These are phyloP conservation scores for Cercospora sojina DNA, from an alignment of 2,329 filamentous ascomycete genomes.

Conservation along the genomic window DNA sequence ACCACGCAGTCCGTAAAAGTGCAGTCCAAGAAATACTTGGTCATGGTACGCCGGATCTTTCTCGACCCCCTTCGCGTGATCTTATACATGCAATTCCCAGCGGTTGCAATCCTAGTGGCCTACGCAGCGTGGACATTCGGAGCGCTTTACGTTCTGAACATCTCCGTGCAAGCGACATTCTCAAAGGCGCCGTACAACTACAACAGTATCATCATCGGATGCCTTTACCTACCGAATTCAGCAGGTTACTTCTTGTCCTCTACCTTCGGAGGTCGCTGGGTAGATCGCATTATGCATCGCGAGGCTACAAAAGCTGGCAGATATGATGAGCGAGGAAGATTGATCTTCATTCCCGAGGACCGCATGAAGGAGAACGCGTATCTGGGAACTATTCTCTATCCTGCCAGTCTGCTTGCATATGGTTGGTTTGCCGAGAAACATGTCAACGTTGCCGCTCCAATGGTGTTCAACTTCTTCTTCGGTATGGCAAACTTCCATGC, in stretches of 20 bases:
- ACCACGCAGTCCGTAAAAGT: conserved; percentile 58
- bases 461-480: conserved; percentile 53
- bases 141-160: conserved; percentile 73
- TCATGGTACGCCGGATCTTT: conserved; percentile 59
- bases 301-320: conserved; percentile 68
- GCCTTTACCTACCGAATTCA: conserved; percentile 74
- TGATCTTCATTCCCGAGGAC: conserved; percentile 73
- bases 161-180: conserved; percentile 72
- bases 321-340: conserved; percentile 64
- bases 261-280: conserved; percentile 71
- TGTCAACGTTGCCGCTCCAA: conserved; percentile 42
- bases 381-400: conserved; percentile 70
- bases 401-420: conserved; percentile 69
- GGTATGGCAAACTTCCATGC: conserved; percentile 48
- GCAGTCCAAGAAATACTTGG: conserved; percentile 56
- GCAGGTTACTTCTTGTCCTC: conserved; percentile 70
- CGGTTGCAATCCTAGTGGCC: conserved; percentile 71
- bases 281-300: conserved; percentile 75
- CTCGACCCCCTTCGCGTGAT: conserved; percentile 72
- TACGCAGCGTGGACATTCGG: conserved; percentile 75
- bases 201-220: conserved; percentile 65
- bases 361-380: conserved; percentile 80
- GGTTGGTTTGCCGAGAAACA: conserved; percentile 70
- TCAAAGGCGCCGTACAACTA: conserved; percentile 66
- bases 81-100: conserved; percentile 69